These are phyloP conservation scores for Gossypium ekmanianum DNA, from an alignment of 345 rosid genomes.

Conservation along the genomic window DNA sequence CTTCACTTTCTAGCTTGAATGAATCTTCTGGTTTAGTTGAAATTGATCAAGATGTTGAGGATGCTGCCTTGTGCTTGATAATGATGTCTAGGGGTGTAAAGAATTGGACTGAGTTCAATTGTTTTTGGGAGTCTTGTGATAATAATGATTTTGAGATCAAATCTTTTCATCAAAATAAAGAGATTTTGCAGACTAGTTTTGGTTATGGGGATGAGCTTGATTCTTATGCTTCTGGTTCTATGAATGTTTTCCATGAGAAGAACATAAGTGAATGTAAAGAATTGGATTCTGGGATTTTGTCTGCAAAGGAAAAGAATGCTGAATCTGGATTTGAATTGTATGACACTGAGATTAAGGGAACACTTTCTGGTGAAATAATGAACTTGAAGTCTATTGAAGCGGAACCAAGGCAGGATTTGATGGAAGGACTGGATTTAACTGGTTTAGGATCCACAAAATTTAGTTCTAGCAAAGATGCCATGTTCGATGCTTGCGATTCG, in stretches of 20 bases:
- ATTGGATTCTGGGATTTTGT: slow-evolving; percentile 14
- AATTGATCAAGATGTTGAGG: slow-evolving; percentile 39
- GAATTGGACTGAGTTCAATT: slow-evolving; percentile 22
- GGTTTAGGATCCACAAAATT: slow-evolving; percentile 17
- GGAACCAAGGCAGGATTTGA: slow-evolving; percentile 21
- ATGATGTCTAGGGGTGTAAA: slow-evolving; percentile 43
- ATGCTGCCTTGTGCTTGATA: slow-evolving; percentile 53
- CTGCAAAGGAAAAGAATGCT: slow-evolving; percentile 15
- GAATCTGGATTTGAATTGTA: slow-evolving; percentile 14
- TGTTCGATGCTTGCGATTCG: slow-evolving; percentile 15
- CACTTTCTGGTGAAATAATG: not conserved
- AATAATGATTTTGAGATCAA: slow-evolving; percentile 10
- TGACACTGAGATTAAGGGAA: slow-evolving; percentile 16
- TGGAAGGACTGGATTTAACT: slow-evolving; percentile 18
- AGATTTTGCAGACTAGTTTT: not conserved
- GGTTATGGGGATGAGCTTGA: slow-evolving; percentile 15
- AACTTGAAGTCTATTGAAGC: slow-evolving; percentile 9
- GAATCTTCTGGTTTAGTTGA: slow-evolving; percentile 35
- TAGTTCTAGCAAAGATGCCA: slow-evolving; percentile 19
- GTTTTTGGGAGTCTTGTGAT: slow-evolving; percentile 20
- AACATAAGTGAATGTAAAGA: slow-evolving; percentile 17
- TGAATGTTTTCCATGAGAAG: slow-evolving; percentile 24
- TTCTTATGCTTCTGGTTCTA: slow-evolving; percentile 22
- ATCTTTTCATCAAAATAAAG: slow-evolving; percentile 11
- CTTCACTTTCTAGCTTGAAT: slow-evolving; percentile 42